Evolutionary conservation across 495 filamentous ascomycete species (phyloP), one percentile per base, ranked within the genome.

Genomic region (Aspergillus cavernicola): DNA sequence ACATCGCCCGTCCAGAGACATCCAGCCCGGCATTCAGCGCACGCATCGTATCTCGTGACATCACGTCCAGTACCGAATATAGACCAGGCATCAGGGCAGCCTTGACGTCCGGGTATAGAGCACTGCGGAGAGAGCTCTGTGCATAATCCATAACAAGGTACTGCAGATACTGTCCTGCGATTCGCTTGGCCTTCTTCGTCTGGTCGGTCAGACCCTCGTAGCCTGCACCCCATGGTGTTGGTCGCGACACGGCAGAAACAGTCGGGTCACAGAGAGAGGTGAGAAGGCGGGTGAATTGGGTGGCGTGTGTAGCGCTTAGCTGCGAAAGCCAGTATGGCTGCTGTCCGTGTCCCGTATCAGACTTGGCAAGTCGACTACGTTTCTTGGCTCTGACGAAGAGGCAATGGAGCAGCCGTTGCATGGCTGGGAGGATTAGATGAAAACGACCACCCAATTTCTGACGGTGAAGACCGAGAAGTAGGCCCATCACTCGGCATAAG

Each of bases 201-300:
- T 88, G 83, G 50, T 91, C 89, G 44, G 82, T 85, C 13, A 96
- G 77, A 11, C 68, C 69, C 22, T 72, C 66, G 44, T 68, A 64
- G n/a, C 66, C 63, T 6, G 57, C 55, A 16, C 64, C 61, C 9
- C 66, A 58, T 38, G 68, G 74, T 13, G 61, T 57, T 1, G 74
- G 66, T 12, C 78, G 73, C 5, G 84, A 72, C 1, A 90, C 85
- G 4, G 86, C 86, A 0, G 85, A 90, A 13, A 81, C 80, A 12
- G 84, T 87, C 12, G 91, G 91, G 48, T 92, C 86, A 66, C 87
- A 90, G 47, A 95, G 79, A 3, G 87, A 77, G 6, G 83, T 87
- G 26, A 96, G 72, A 22, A 95, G 77, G 5, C 89, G 82, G 6
- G 87, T 75, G 65, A 84, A 90, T 23, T 77, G 73, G 35, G 76